Base-by-base conservation (phyloP, 768 basidiomycete species). In the Phylloporus sp. region DNA sequence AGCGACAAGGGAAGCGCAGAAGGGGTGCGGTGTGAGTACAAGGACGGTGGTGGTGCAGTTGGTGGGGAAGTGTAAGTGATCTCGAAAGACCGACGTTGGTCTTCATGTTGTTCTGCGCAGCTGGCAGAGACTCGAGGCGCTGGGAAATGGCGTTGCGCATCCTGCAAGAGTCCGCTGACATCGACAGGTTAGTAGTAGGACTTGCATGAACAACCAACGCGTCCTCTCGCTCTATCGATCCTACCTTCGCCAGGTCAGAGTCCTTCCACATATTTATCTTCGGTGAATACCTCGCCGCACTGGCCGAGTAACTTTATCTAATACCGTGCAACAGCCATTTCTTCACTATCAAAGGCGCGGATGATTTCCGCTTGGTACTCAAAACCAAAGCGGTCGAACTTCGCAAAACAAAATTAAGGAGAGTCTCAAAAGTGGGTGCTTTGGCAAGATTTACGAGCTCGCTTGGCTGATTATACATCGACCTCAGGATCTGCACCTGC, bases 281-380 rank as follows among this genome's bases (percentile, higher is more conserved):
- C 76, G 78, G 78, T 79, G 55, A 5, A 62, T 42, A 22, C 32
- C 54, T 59, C 31, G 15, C 26, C 18, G 7, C 22, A 11, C 2
- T 4, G 23, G 22, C 20, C 9, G 23, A n/a, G n/a, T n/a, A n/a
- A n/a, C 22, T 8, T 12, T 32, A 45, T 42, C 56, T 58, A 28
- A 60, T 38, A n/a, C n/a, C 6, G 1, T 11, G 4, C 29, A 32
- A 4, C 61, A 88, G 87, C 26, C 77, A 77, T 45, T 88, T 88
- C 65, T 89, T 81, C 67, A 76, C 73, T 53, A 62, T 86, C 47
- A 82, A 82, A 58, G 75, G 74, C 23, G 71, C 71, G 27, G 80
- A 86, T 61, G 85, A 83, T 64, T 70, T 84, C 38, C 76, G 76
- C n/a, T 70, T 73, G 13, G 62, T 81, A n/a, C 45, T 78, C 31